These are phyloP conservation scores for Crassisporium funariophilum DNA, from an alignment of 768 basidiomycete species.

Conservation along the genomic window DNA sequence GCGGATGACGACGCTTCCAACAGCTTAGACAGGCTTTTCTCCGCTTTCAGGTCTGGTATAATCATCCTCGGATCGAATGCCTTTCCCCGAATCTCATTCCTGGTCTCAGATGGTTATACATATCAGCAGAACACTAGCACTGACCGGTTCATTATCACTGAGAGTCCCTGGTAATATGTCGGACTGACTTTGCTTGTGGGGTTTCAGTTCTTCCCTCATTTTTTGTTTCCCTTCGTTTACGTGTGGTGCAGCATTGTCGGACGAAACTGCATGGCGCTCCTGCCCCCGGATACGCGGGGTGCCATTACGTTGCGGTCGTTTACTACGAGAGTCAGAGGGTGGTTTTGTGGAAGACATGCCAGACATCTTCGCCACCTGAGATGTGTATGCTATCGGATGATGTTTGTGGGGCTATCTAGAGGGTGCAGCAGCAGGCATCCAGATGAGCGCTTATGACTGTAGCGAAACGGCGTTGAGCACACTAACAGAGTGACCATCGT, in stretches of 20 bases:
- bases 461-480: no score
- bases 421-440: no score
- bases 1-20: constrained; percentile 15
- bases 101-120: background rate
- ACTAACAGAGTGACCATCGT: no score
- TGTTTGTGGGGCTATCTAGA: no score
- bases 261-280: background rate
- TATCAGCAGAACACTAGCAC: background rate
- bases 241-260: constrained; percentile 4
- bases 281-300: background rate
- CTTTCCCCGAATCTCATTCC: constrained; percentile 1
- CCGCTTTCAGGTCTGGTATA: constrained; percentile 16
- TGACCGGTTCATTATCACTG: constrained; percentile 1
- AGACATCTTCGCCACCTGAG: background rate
- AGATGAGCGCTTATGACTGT: background rate
- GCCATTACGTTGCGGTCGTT: background rate
- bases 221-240: background rate
- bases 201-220: background rate
- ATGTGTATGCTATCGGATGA: no score
- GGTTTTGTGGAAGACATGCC: background rate
- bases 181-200: background rate
- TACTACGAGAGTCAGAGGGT: background rate
- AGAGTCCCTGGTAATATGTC: background rate
- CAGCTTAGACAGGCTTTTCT: constrained; percentile 15
- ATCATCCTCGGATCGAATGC: constrained; percentile 23